Conservation (phyloP, 1,139 yeast genomes). For the Pichia sp. region DNA sequence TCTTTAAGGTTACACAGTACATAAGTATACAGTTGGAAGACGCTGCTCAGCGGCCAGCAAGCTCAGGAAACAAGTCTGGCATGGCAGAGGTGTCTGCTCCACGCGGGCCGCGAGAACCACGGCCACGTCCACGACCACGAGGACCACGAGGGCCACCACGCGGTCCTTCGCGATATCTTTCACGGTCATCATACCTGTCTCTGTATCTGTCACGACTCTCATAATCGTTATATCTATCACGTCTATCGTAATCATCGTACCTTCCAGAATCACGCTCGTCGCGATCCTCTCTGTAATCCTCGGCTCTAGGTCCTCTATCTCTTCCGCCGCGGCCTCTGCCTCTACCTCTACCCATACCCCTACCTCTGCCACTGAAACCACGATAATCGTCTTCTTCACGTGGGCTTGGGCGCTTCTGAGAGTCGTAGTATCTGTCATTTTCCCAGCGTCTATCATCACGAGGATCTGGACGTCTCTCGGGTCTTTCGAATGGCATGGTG, state of each 20-base stretch:
- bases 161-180: constrained; percentile 12
- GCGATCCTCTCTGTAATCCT: no score
- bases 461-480: neutral
- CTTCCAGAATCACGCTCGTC: no score
- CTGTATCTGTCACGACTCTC: neutral
- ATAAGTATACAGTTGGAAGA: no score
- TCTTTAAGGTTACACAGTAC: no score
- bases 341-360: constrained; percentile 6
- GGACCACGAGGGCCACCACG: no score
- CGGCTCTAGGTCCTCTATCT: no score
- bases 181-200: neutral
- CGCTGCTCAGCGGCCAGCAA: constrained; percentile 2
- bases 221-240: neutral
- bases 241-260: neutral
- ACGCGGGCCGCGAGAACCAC: no score
- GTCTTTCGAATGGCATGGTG: neutral
- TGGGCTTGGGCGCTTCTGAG: neutral
- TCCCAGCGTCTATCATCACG: constrained; percentile 7
- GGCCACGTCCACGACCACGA: no score
- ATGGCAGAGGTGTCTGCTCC: no score
- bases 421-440: constrained; percentile 3
- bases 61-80: constrained; percentile 26
- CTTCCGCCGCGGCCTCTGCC: constrained; percentile 1
- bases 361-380: constrained; percentile 2
- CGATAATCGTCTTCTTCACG: constrained; percentile 2